These are phyloP conservation scores for Globomyces pollinis-pini DNA, from an alignment of 192 early-diverging fungal species.

Conservation along the genomic window DNA sequence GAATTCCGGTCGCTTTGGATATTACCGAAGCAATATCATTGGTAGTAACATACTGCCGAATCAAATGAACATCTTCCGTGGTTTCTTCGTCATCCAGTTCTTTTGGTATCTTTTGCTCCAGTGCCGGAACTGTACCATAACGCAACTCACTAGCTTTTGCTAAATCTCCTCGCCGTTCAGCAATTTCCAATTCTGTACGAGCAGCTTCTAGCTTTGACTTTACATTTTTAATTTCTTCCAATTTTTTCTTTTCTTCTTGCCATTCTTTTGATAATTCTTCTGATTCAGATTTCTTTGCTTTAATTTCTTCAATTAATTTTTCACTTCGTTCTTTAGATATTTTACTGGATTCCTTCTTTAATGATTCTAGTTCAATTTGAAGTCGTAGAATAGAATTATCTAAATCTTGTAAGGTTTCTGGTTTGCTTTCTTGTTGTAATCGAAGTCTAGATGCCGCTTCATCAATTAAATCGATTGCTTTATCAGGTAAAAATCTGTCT, in stretches of 20 bases:
- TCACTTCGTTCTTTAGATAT: no score
- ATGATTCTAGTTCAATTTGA: conserved; percentile 77
- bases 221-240: background rate
- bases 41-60: conserved; percentile 71
- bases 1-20: conserved; percentile 81
- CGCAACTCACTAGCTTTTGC: background rate
- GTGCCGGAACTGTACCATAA: background rate
- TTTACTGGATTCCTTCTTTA: no score
- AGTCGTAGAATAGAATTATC: conserved; percentile 76
- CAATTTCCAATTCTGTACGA: background rate
- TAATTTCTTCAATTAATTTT: no score
- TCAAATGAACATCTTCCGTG: no score
- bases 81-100: background rate
- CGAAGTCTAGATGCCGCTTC: conserved; percentile 84
- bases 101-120: background rate
- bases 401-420: conserved; percentile 78
- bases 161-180: background rate
- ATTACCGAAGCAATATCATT: conserved; percentile 85
- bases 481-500: conserved; percentile 57
- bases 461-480: conserved; percentile 68
- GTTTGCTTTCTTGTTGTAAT: conserved; percentile 83
- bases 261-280: no score
- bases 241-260: background rate
- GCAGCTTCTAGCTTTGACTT: background rate
- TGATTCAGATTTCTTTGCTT: no score